A percentile compares a stretch with the other conserved stretches of the same genome.
Evolutionary conservation across 192 early-diverging fungal species (phyloP).

Genomic region (Linnemannia exigua): DNA sequence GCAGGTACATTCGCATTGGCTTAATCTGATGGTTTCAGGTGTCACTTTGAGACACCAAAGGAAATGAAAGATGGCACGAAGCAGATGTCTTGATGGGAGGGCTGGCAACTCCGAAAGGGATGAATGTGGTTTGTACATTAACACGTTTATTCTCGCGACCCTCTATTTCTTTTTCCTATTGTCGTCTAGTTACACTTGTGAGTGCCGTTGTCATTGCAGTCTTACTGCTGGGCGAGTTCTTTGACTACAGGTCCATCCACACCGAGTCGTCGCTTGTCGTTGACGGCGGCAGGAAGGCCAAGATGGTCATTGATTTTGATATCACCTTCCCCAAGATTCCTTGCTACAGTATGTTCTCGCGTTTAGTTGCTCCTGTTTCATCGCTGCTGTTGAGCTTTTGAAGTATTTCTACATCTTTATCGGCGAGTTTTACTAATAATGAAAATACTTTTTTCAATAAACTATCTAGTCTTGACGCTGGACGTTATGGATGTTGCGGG

Average conservation of each 20-base stretch:
- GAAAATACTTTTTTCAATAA: not conserved
- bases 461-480: conserved; percentile 80
- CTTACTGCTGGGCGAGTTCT: conserved; percentile 87
- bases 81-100: too few species aligned
- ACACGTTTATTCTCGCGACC: not conserved
- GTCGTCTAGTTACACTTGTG: conserved; percentile 79
- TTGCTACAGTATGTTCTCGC: conserved; percentile 77
- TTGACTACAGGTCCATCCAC: conserved; percentile 79
- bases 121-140: too few species aligned
- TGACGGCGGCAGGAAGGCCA: conserved; percentile 88
- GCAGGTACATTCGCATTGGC: conserved; percentile 53
- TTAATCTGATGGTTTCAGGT: not conserved
- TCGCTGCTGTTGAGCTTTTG: too few species aligned
- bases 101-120: too few species aligned
- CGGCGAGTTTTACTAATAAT: not conserved
- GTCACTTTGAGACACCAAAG: too few species aligned
- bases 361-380: too few species aligned
- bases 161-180: conserved; percentile 12
- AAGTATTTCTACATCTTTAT: too few species aligned
- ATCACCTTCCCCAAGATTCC: conserved; percentile 93
- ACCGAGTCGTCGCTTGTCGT: conserved; percentile 85
- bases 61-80: too few species aligned
- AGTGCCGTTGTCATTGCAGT: conserved; percentile 79
- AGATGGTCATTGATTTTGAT: conserved; percentile 90
- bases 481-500: conserved; percentile 97